Evolutionary conservation across 495 filamentous ascomycete species (phyloP).

Genomic region (Antarctomyces pellizariae): DNA sequence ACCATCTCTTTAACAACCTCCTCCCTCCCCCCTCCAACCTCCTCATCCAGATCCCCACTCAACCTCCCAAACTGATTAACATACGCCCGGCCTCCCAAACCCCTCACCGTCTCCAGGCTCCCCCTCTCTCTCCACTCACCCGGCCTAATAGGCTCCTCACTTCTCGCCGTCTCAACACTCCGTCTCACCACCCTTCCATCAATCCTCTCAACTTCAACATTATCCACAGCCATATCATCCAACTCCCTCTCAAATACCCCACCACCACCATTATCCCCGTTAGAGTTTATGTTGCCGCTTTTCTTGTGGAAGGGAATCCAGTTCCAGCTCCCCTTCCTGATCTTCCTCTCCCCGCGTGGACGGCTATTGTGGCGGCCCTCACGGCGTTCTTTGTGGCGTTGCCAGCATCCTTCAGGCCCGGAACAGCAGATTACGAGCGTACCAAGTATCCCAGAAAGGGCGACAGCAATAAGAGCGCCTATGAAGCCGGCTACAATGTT

Average conservation of each 20-base stretch:
- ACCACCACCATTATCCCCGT: slow-evolving; percentile 6
- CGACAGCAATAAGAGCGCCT: not conserved
- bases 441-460: no score
- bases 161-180: slow-evolving; percentile 5
- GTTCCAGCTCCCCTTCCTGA: slow-evolving; percentile 21
- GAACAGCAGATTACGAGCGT: not conserved
- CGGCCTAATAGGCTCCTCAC: slow-evolving; percentile 9
- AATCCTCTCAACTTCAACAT: slow-evolving; percentile 1
- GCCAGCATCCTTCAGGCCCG: slow-evolving; percentile 23
- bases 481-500: slow-evolving; percentile 17
- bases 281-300: slow-evolving; percentile 27
- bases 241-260: slow-evolving; percentile 21
- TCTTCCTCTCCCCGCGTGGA: slow-evolving; percentile 4
- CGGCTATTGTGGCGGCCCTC: slow-evolving; percentile 4
- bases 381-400: slow-evolving; percentile 26
- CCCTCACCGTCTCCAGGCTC: no score
- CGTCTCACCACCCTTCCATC: slow-evolving; percentile 4
- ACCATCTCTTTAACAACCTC: no score
- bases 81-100: no score
- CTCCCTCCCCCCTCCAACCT: no score
- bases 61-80: no score
- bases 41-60: no score
- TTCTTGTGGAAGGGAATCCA: no score
- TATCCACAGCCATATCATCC: slow-evolving; percentile 10
- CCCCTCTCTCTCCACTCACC: no score